Evolutionary conservation across 495 filamentous ascomycete genomes (phyloP).

Genomic region (Bryoglossum gracile): DNA sequence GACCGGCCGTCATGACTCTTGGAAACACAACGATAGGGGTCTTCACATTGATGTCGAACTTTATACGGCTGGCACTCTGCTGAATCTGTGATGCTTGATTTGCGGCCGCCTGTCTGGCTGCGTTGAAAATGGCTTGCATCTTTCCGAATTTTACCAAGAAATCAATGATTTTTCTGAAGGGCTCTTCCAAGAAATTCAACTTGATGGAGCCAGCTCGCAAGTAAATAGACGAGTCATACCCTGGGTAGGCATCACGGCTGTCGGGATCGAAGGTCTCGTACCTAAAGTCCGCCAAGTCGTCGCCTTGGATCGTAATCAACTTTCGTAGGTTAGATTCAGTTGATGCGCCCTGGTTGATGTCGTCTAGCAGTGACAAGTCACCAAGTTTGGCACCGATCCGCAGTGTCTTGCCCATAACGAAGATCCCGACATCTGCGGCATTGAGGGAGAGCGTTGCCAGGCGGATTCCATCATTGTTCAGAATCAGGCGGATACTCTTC

Average conservation of each 20-base stretch:
- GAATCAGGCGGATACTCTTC: slow-evolving; percentile 84
- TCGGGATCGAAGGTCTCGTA: slow-evolving; percentile 90
- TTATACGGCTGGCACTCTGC: slow-evolving; percentile 78
- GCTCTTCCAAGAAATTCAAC: slow-evolving; percentile 92
- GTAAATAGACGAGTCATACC: slow-evolving; percentile 89
- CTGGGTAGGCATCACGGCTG: slow-evolving; percentile 63
- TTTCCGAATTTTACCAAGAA: slow-evolving; percentile 97
- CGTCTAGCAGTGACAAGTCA: slow-evolving; percentile 80
- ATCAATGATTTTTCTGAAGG: slow-evolving; percentile 96
- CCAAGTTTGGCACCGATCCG: slow-evolving; percentile 79
- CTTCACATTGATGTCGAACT: slow-evolving; percentile 87
- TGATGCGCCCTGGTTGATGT: slow-evolving; percentile 78
- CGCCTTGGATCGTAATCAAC: slow-evolving; percentile 86
- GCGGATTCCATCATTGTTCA: slow-evolving; percentile 97
- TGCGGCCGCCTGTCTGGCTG: slow-evolving; percentile 88
- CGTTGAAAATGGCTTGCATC: slow-evolving; percentile 99
- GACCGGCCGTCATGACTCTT: slow-evolving; percentile 53
- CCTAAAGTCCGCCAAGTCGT: slow-evolving; percentile 94
- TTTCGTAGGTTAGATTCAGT: slow-evolving; percentile 69
- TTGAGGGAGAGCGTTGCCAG: slow-evolving; percentile 88
- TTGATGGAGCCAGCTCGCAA: slow-evolving; percentile 89
- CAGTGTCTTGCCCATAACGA: slow-evolving; percentile 78
- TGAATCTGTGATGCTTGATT: slow-evolving; percentile 90
- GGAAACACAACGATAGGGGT: slow-evolving; percentile 96
- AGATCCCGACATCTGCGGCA: slow-evolving; percentile 83